Evolutionary conservation across 2,329 filamentous ascomycete genomes (phyloP).

Genomic region (Hypoxylon sp.): DNA sequence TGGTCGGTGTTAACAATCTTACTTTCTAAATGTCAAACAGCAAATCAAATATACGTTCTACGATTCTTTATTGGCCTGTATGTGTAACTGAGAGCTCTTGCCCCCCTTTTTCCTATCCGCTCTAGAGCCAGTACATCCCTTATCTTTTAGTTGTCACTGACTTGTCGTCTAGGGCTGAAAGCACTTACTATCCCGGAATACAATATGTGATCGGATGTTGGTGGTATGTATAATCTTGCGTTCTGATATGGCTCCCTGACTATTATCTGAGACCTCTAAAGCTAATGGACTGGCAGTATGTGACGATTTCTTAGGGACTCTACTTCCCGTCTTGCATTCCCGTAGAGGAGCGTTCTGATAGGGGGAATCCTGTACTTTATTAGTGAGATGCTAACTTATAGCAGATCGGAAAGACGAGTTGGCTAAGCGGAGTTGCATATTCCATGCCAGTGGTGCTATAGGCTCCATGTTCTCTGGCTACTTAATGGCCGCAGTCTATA

Average conservation of each 20-base stretch:
- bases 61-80: conserved; percentile 56
- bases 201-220: conserved; percentile 58
- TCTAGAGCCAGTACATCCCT: too few species aligned
- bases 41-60: conserved; percentile 55
- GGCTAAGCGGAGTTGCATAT: conserved; percentile 63
- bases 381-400: conserved; percentile 9
- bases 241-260: background rate
- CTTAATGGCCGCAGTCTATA: conserved; percentile 68
- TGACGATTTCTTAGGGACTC: background rate
- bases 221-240: conserved; percentile 46
- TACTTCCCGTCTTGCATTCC: background rate
- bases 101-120: background rate
- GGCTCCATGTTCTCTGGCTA: conserved; percentile 64
- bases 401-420: conserved; percentile 57
- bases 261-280: background rate
- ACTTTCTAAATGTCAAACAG: conserved; percentile 54
- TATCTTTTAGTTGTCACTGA: background rate
- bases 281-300: conserved; percentile 33
- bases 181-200: conserved; percentile 51
- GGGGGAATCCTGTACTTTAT: too few species aligned
- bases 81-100: background rate
- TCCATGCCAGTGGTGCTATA: conserved; percentile 54
- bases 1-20: conserved; percentile 56
- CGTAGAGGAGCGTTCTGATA: background rate
- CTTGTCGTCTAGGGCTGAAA: background rate